Evolutionary conservation across 176 grass and related monocot genomes (phyloP).

Genomic region (Miscanthus lutarioriparius): DNA sequence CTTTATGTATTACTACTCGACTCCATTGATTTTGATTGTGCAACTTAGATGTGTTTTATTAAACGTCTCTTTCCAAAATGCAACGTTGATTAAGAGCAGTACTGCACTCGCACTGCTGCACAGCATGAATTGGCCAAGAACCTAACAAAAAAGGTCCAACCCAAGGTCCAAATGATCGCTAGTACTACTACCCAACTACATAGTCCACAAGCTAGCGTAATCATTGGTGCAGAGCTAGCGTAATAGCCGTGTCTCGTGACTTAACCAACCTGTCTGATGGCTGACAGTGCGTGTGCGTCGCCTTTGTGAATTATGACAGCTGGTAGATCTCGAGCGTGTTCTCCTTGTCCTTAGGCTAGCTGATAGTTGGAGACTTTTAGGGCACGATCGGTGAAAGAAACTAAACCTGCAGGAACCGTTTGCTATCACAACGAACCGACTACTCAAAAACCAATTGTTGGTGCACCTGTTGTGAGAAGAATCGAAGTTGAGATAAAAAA

Average conservation of each 20-base stretch:
- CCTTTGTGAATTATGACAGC: background rate
- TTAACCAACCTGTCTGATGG: conserved; percentile 16
- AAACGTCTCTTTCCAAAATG: background rate
- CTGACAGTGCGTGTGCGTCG: background rate
- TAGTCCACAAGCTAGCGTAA: background rate
- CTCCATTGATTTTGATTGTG: too few species aligned
- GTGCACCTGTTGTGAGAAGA: too few species aligned
- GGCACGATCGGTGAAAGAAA: too few species aligned
- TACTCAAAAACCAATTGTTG: too few species aligned
- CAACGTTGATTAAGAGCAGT: background rate
- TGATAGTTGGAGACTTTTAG: background rate
- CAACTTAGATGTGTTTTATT: background rate
- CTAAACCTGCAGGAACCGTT: too few species aligned
- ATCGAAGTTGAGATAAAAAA: too few species aligned
- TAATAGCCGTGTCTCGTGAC: background rate
- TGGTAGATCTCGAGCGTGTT: background rate
- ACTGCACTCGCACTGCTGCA: background rate
- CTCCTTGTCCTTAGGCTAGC: background rate
- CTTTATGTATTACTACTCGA: too few species aligned
- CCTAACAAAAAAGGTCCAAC: background rate
- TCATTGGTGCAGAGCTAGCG: background rate
- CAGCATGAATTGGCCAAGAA: background rate
- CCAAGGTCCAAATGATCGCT: background rate
- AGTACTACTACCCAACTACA: too few species aligned
- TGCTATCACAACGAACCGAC: too few species aligned